These are phyloP conservation scores for Lentinula sp. DNA, from an alignment of 768 basidiomycete species.

Conservation along the genomic window DNA sequence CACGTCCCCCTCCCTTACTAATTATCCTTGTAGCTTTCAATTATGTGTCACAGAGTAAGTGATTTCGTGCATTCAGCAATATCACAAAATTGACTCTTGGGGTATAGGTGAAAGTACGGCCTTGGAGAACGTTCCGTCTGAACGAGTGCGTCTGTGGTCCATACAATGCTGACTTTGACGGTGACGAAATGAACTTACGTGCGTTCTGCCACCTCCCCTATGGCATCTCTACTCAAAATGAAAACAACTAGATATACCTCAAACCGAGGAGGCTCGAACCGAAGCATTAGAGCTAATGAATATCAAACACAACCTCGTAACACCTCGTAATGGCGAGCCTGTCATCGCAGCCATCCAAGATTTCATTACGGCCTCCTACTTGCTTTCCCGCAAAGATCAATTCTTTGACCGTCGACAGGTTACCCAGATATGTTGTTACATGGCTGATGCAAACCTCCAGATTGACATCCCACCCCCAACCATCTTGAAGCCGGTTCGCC, in stretches of 20 bases:
- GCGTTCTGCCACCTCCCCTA: neutral
- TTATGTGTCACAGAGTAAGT: constrained; percentile 93
- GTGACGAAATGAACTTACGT: constrained; percentile 99
- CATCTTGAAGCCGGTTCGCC: constrained; percentile 84
- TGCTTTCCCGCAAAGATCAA: constrained; percentile 86
- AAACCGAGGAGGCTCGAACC: constrained; percentile 96
- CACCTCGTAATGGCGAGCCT: constrained; percentile 96
- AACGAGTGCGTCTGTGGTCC: constrained; percentile 99
- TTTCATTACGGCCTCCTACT: constrained; percentile 97
- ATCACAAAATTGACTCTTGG: neutral
- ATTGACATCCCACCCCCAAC: constrained; percentile 95
- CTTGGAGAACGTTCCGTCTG: constrained; percentile 94
- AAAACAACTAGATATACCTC: constrained; percentile 75
- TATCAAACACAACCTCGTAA: constrained; percentile 94
- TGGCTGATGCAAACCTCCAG: constrained; percentile 84
- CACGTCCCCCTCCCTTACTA: constrained; percentile 1
- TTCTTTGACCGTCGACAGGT: constrained; percentile 95
- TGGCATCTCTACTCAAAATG: constrained; percentile 4
- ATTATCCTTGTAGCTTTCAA: constrained; percentile 66
- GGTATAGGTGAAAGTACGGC: constrained; percentile 76
- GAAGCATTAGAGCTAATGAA: constrained; percentile 98
- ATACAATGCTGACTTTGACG: constrained; percentile 99
- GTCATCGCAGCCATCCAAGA: constrained; percentile 99
- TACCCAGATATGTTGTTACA: constrained; percentile 93
- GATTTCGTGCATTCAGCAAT: neutral